Conservation (phyloP, 108 stramenopile genomes). For the Parietichytrium sp. region DNA sequence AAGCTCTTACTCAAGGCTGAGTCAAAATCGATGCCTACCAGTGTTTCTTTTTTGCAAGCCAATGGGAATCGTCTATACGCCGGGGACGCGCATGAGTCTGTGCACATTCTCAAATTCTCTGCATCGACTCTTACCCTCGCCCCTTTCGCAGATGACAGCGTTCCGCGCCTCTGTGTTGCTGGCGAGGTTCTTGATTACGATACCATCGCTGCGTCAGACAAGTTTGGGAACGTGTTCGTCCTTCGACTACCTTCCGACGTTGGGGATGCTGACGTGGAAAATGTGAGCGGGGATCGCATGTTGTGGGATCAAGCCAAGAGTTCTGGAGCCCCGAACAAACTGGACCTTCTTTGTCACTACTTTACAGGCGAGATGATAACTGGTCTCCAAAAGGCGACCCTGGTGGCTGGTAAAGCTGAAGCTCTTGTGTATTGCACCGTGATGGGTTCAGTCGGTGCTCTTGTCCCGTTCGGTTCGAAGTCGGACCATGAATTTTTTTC, state of each 20-base stretch:
- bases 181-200: constrained; percentile 90
- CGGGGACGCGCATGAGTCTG: constrained; percentile 82
- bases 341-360: constrained; percentile 77
- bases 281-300: no score
- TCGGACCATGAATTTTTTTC: constrained; percentile 92
- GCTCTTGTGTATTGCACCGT: constrained; percentile 86
- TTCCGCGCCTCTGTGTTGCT: constrained; percentile 77
- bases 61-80: constrained; percentile 79
- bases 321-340: constrained; percentile 72
- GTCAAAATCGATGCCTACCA: constrained; percentile 75
- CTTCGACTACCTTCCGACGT: constrained; percentile 78
- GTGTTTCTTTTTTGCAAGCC: constrained; percentile 79
- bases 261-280: constrained; percentile 64
- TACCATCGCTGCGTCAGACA: constrained; percentile 91
- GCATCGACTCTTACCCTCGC: constrained; percentile 74
- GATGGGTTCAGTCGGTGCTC: constrained; percentile 84
- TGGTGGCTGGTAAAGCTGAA: constrained; percentile 82
- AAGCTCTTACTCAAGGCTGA: constrained; percentile 95
- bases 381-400: constrained; percentile 77
- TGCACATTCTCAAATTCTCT: constrained; percentile 86
- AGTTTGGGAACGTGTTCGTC: constrained; percentile 91
- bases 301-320: constrained; percentile 54
- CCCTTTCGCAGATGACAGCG: constrained; percentile 82
- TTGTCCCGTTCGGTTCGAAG: constrained; percentile 83
- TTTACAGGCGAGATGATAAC: constrained; percentile 91